A percentile compares a stretch with the other conserved stretches of the same genome.
These are phyloP conservation scores for Cucurbita pepo DNA, from an alignment of 306 rosid genomes.

Conservation along the genomic window DNA sequence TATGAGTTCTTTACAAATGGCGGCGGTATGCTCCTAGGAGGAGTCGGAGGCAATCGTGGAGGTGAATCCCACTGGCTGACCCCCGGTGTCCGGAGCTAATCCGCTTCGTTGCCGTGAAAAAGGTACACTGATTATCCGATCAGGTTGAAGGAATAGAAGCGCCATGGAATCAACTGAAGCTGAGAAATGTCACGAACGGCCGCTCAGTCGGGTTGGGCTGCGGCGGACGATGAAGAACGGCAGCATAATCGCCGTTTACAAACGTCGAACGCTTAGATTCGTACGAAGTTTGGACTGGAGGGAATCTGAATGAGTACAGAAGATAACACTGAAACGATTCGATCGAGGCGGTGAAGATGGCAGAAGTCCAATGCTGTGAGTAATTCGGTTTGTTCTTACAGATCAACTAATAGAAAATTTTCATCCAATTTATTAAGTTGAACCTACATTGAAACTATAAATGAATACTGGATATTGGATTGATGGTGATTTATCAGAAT, in stretches of 20 bases:
- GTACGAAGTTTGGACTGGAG: background rate
- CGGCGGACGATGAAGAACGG: background rate
- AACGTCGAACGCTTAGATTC: background rate
- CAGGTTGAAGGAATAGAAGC: conserved; percentile 9
- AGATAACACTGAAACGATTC: conserved; percentile 9
- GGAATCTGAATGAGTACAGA: conserved; percentile 1
- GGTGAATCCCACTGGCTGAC: conserved; percentile 2
- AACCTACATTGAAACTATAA: background rate
- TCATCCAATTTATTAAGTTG: background rate
- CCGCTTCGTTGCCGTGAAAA: background rate
- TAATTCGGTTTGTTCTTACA: background rate
- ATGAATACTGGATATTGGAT: background rate
- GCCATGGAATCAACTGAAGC: conserved; percentile 5
- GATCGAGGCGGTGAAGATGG: background rate
- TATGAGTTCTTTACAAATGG: too few relatives aligned
- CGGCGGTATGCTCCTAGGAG: background rate
- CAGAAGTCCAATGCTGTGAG: background rate
- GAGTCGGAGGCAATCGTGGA: background rate
- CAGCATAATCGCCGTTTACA: background rate
- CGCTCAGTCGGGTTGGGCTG: background rate
- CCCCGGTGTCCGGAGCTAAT: background rate
- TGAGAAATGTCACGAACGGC: background rate
- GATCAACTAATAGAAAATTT: background rate
- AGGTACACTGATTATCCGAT: background rate
- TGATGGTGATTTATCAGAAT: background rate